phyloP scores from a whole-genome alignment of 1,284 basidiomycete species.

The Schizophyllum commune region DNA sequence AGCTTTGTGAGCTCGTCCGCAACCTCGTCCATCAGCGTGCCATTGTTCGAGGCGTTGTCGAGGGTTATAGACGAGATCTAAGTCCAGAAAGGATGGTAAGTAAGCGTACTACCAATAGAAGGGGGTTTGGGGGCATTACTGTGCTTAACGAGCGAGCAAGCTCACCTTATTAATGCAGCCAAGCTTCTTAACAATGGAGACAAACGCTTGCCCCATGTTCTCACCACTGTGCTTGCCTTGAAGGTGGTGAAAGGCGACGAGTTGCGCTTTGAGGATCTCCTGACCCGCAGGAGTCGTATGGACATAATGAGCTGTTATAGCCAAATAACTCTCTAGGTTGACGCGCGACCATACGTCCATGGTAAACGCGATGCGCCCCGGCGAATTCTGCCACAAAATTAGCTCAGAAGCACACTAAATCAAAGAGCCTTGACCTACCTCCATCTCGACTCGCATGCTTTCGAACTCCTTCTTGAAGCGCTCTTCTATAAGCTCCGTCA shows the following conservation, averaged over 20 bases:
- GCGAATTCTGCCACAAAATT: constrained; percentile 13
- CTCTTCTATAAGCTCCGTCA: constrained; percentile 15
- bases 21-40: constrained; percentile 15
- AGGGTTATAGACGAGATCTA: constrained; percentile 8
- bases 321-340: constrained; percentile 18
- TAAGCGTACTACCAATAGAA: no score
- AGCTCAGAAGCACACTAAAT: not conserved
- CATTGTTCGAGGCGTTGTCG: constrained; percentile 17
- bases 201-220: constrained; percentile 12
- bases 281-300: not conserved
- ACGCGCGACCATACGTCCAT: constrained; percentile 20
- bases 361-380: constrained; percentile 19
- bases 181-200: constrained; percentile 10
- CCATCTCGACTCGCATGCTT: constrained; percentile 13
- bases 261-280: not conserved
- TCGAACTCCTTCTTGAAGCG: constrained; percentile 13
- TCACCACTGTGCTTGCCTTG: constrained; percentile 12
- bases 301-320: constrained; percentile 20
- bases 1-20: constrained; percentile 4
- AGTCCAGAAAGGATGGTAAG: not conserved
- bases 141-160: not conserved
- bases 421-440: constrained; percentile 9
- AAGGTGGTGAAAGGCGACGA: constrained; percentile 14
- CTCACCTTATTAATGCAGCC: constrained; percentile 9
- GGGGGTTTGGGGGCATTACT: no score